These are phyloP conservation scores for Daldinia loculata DNA, from an alignment of 495 filamentous ascomycete genomes.

Conservation along the genomic window DNA sequence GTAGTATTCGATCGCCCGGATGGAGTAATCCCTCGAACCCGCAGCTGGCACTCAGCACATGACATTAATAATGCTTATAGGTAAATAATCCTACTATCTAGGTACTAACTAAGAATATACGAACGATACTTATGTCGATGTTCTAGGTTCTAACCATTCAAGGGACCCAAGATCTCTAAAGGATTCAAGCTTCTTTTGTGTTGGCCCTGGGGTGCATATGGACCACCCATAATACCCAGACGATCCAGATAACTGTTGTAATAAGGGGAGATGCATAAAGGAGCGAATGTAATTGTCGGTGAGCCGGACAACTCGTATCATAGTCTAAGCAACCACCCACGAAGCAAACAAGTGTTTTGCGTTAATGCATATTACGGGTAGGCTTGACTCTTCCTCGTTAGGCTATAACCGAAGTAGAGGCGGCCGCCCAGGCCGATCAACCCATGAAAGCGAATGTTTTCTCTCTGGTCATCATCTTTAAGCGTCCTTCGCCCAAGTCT, in stretches of 20 bases:
- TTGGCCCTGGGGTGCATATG: slow-evolving; percentile 39
- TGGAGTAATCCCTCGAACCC: slow-evolving; percentile 36
- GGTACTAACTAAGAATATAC: slow-evolving; percentile 3
- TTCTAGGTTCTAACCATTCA: background rate
- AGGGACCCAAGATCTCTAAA: slow-evolving; percentile 9
- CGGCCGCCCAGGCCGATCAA: background rate
- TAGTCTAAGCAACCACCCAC: slow-evolving; percentile 30
- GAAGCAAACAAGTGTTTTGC: slow-evolving; percentile 32
- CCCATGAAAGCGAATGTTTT: background rate
- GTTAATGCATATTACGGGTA: background rate
- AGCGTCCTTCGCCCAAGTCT: background rate
- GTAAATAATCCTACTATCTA: slow-evolving; percentile 14
- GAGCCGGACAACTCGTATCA: slow-evolving; percentile 10
- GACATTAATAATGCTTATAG: slow-evolving; percentile 13
- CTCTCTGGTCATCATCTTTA: background rate
- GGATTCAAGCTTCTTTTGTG: slow-evolving; percentile 47
- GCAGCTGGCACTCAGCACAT: slow-evolving; percentile 37
- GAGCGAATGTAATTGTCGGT: slow-evolving; percentile 29
- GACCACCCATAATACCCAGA: slow-evolving; percentile 11
- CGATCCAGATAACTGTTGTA: background rate
- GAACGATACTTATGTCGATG: slow-evolving; percentile 9
- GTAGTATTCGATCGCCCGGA: slow-evolving; percentile 24
- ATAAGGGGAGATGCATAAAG: slow-evolving; percentile 17
- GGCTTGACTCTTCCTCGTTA: background rate
- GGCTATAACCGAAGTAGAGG: background rate